phyloP scores from a whole-genome alignment of 1,284 basidiomycete genomes.

The Heliocybe sulcata region DNA sequence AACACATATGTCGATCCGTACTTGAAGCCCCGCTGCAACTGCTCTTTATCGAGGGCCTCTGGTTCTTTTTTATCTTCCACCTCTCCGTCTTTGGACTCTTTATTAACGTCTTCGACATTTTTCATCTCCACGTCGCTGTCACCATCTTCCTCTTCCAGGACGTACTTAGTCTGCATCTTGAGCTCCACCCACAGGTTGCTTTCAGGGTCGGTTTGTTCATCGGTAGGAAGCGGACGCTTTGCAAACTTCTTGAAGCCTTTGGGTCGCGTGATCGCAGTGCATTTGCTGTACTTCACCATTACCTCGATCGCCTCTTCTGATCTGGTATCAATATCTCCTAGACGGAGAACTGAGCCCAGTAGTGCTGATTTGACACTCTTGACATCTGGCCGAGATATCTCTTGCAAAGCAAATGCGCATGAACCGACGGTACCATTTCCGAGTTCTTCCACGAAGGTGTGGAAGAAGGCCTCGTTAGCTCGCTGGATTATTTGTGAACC shows the following conservation, averaged over 20 bases:
- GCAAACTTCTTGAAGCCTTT: constrained; percentile 80
- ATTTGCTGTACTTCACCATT: constrained; percentile 75
- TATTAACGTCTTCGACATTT: background rate
- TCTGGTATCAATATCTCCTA: constrained; percentile 66
- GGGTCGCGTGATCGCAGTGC: constrained; percentile 67
- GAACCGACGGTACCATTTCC: constrained; percentile 56
- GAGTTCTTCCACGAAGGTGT: constrained; percentile 39
- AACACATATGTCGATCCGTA: constrained; percentile 89
- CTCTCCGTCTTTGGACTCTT: constrained; percentile 19
- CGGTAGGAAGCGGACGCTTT: constrained; percentile 20
- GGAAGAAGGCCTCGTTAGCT: constrained; percentile 75
- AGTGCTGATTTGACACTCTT: constrained; percentile 64
- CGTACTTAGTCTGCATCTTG: constrained; percentile 51
- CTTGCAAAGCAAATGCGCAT: constrained; percentile 62
- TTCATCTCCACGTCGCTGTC: constrained; percentile 17
- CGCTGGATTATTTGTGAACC: constrained; percentile 33
- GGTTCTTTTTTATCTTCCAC: constrained; percentile 24
- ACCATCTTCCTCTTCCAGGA: constrained; percentile 24
- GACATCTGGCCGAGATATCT: constrained; percentile 63
- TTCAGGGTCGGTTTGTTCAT: constrained; percentile 23
- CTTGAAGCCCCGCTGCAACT: constrained; percentile 80
- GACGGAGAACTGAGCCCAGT: constrained; percentile 54
- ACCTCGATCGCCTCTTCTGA: constrained; percentile 72
- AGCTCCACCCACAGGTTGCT: constrained; percentile 43
- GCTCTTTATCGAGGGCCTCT: constrained; percentile 64